Conservation (phyloP, 306 rosid species). For the Quercus bicolor region DNA sequence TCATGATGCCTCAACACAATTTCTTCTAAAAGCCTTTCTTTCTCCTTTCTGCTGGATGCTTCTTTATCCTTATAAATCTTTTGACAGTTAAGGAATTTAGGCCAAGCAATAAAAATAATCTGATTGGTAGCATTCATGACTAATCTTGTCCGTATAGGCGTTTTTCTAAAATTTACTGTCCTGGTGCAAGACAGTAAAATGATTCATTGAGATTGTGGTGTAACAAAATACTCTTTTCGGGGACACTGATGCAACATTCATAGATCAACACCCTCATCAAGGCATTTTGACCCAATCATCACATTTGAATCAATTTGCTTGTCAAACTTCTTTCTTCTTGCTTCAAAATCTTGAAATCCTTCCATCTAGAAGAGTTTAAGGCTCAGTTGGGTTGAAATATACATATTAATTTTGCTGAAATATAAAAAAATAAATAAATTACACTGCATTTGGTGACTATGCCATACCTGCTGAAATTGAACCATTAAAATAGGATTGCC, state of each 20-base stretch:
- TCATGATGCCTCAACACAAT: not conserved
- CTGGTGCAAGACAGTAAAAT: not conserved
- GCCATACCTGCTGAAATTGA: constrained; percentile 77
- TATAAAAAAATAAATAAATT: not conserved
- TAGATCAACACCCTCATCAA: too few species aligned
- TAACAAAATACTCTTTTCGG: not conserved
- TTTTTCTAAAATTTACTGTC: not conserved
- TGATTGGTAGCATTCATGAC: not conserved
- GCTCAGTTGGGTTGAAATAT: constrained; percentile 18
- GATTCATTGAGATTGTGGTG: not conserved
- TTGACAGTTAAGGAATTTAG: not conserved
- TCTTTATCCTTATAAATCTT: not conserved
- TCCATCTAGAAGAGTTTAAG: constrained; percentile 51
- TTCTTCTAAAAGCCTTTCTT: not conserved
- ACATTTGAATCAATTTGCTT: constrained; percentile 87
- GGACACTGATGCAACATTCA: not conserved
- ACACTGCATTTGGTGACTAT: not conserved
- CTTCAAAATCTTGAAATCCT: constrained; percentile 92
- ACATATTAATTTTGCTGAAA: constrained; percentile 1
- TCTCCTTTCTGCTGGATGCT: not conserved
- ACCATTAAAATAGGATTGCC: constrained; percentile 90
- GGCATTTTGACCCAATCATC: constrained; percentile 81
- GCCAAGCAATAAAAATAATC: not conserved
- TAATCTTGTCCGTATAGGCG: not conserved
- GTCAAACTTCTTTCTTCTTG: constrained; percentile 85